Base-by-base conservation (phyloP, 345 rosid species). In the Mercurialis annua region DNA sequence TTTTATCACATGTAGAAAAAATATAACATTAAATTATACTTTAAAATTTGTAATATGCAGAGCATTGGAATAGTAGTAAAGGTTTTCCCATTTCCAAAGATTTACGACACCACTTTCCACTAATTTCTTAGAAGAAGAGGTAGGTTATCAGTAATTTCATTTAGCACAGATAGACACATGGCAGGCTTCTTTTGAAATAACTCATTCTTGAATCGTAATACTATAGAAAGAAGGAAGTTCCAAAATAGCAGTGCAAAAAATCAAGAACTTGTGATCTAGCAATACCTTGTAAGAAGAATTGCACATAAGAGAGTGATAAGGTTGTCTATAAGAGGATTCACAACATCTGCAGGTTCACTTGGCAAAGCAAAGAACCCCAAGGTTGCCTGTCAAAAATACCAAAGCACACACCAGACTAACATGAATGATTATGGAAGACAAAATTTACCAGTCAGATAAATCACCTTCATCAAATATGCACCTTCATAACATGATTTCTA, bases 241-340 rank as follows among this genome's bases (percentile, higher is more conserved):
- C 17, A 34, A 17, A 40, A 36, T 6, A 27, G n/a, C 17, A 48
- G 27, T 34, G 43, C 9, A 43, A 38, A 48, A 49, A 64, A 43
- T 33, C 43, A 43, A 64, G 17, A 60, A 21, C 51, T 68, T 38
- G 26, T 59, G 20, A 47, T 51, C 31, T 42, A 49, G 59, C 56
- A 78, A 58, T 90, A 93, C 98, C 98, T 93, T 62, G 96, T 90
- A 34, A 84, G 92, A 80, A 93, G 97, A 80, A 93, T 93, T 16
- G 97, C 97, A 83, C 98, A 93, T 66, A 93, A 79, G 50, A 93
- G 98, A 69, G 97, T 79, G 56, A 90, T 87, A 64, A 93, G 97
- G 78, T 90, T 93, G 81, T 89, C 87, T 72, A 93, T 83, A 59
- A 93, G 97, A 49, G 94, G 89, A 79, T 74, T 80, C 71, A 93